Base-by-base conservation (phyloP, 2,329 filamentous ascomycete genomes). In the Fusarium tupiense region DNA sequence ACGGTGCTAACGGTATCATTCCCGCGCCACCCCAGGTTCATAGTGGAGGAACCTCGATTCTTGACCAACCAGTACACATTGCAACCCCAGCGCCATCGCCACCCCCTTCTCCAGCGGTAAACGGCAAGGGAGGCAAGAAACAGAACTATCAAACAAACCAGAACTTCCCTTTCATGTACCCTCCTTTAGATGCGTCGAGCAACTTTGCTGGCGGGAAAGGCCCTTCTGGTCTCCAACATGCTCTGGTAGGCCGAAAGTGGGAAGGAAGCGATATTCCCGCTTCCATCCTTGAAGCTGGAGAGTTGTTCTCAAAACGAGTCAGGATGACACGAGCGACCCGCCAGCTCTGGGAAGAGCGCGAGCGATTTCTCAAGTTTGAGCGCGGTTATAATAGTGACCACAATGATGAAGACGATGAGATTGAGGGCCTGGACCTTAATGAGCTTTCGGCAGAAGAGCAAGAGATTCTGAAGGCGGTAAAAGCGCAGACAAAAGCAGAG, bases 121-220 rank as follows among this genome's bases (percentile, higher is more conserved):
- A 95, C 33, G 95, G 95, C 1, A 99, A 98, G 82, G 94, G 93
- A 60, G 95, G 93, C 2, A 99, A 99, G 86, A 99, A 99, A 81
- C 96, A 99, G 80, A 99, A 98, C 77, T 99, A 99, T 79, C 96
- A 99, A 82, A 99, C 96, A 0, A 99, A 99, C 80, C 96, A 99
- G 78, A 96, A 98, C 80, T 98, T 99, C 74, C 96, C 96, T 0
- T 98, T 99, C 80, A 91, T 99, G 85, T 99, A 99, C 77, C 96
- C 96, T 5, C 96, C 96, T 3, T 86, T 98, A 24, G 96, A 98
- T 82, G 92, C 92, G 71, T 92, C 91, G 31, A 98, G 95, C 83
- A 98, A 97, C 80, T 93, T 92, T 76, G 91, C 96, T 43, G 96
- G 96, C 58, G 96, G 96, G 2, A 98, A 97, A 80, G 95, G 95